These are phyloP conservation scores for Nasturtium officinale DNA, from an alignment of 345 rosid species.

Conservation along the genomic window DNA sequence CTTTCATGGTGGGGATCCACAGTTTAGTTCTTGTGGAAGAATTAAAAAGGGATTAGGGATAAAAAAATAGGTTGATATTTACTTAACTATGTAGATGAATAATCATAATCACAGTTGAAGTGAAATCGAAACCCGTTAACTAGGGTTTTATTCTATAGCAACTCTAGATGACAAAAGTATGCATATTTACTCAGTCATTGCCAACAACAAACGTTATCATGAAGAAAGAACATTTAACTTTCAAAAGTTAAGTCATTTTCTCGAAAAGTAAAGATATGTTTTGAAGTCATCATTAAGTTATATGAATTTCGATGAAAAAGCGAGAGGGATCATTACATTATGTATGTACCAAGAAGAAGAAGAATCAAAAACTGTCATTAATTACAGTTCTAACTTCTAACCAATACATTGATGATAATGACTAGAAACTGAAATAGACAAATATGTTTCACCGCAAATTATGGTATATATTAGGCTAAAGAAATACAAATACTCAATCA, in stretches of 20 bases:
- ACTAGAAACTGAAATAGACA: conserved; percentile 21
- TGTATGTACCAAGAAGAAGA: conserved; percentile 25
- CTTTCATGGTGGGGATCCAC: conserved; percentile 39
- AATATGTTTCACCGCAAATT: neutral
- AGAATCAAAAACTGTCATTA: conserved; percentile 34
- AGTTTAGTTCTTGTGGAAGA: conserved; percentile 10
- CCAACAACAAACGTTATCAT: conserved; percentile 43
- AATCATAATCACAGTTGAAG: conserved; percentile 34
- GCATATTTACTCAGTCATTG: conserved; percentile 31
- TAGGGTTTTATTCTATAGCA: conserved; percentile 9
- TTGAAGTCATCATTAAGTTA: conserved; percentile 38
- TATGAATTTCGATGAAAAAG: conserved; percentile 40
- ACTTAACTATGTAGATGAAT: conserved; percentile 17
- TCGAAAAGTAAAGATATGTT: conserved; percentile 35
- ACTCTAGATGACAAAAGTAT: conserved; percentile 24
- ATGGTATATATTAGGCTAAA: conserved; percentile 18
- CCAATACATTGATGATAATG: conserved; percentile 21
- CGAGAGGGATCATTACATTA: conserved; percentile 33
- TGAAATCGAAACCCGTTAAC: conserved; percentile 19
- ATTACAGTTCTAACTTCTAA: conserved; percentile 31
- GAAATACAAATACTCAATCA: conserved; percentile 35
- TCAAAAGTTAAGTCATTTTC: conserved; percentile 36
- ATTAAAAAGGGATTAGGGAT: neutral
- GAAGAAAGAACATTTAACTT: conserved; percentile 45
- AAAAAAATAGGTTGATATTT: conserved; percentile 11